Conservation (phyloP, 1,284 basidiomycete species). For the Coniferiporia weirii region DNA sequence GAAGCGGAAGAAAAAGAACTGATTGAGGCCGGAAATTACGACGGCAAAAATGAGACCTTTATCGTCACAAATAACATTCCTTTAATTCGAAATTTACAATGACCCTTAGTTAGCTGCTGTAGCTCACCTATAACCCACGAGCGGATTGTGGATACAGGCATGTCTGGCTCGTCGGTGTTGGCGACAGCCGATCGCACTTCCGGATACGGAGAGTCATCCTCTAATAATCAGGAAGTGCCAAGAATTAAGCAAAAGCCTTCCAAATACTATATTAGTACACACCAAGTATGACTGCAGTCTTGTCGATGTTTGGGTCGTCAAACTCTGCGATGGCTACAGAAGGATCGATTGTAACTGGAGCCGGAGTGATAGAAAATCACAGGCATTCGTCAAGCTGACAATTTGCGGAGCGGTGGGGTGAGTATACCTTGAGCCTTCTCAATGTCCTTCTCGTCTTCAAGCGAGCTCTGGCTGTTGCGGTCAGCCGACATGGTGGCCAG, state of each 20-base stretch:
- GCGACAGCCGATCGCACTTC: slow-evolving; percentile 34
- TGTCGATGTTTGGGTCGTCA: slow-evolving; percentile 21
- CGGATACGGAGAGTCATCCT: slow-evolving; percentile 29
- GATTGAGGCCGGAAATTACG: slow-evolving; percentile 47
- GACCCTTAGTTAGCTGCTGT: slow-evolving; percentile 43
- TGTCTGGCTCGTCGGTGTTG: slow-evolving; percentile 22
- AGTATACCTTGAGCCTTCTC: slow-evolving; percentile 15
- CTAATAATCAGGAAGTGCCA: not conserved
- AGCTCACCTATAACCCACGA: slow-evolving; percentile 32
- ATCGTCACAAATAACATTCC: not conserved
- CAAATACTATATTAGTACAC: not conserved
- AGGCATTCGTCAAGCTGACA: not conserved
- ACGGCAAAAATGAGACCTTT: slow-evolving; percentile 38
- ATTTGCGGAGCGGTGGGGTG: not conserved
- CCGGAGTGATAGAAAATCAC: not conserved
- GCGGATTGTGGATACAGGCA: slow-evolving; percentile 33
- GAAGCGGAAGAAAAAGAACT: slow-evolving; percentile 51
- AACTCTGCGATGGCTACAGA: slow-evolving; percentile 13
- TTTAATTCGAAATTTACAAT: slow-evolving; percentile 26
- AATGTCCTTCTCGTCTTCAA: slow-evolving; percentile 16
- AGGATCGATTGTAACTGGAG: not conserved
- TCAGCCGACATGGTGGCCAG: slow-evolving; percentile 2
- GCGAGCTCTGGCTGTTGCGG: slow-evolving; percentile 13
- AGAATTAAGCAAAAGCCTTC: not conserved
- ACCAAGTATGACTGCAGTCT: slow-evolving; percentile 13